Evolutionary conservation across 106 monocot species (phyloP).

Genomic region (Platanthera guangdongensis): DNA sequence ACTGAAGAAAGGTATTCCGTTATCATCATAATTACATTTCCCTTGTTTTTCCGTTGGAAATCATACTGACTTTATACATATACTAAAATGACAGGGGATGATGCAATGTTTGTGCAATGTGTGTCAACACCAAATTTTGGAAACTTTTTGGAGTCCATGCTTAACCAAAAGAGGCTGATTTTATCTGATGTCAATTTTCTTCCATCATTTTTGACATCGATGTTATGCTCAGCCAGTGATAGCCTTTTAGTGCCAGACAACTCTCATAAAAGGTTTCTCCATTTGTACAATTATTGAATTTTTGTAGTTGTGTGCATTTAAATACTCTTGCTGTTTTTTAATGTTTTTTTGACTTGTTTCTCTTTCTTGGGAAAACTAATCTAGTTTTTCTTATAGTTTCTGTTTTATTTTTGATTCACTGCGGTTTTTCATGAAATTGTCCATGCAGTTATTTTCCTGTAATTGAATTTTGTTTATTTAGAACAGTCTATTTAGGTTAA

Average conservation of each 20-base stretch:
- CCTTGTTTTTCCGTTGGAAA: not conserved
- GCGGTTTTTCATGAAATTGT: too few relatives aligned
- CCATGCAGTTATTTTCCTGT: too few relatives aligned
- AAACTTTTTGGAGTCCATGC: conserved; percentile 44
- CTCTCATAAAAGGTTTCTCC: conserved; percentile 50
- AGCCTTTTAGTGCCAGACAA: conserved; percentile 39
- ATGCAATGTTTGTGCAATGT: conserved; percentile 20
- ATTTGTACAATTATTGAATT: not conserved
- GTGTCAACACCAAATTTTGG: conserved; percentile 44
- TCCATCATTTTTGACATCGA: conserved; percentile 52
- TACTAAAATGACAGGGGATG: conserved; percentile 41
- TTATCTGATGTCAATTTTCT: conserved; percentile 67
- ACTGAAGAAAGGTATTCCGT: conserved; percentile 59
- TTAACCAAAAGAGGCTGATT: conserved; percentile 60
- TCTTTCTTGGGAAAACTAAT: too few relatives aligned
- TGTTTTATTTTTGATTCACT: too few relatives aligned
- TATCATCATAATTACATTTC: not conserved
- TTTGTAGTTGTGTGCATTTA: not conserved
- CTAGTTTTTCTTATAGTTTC: too few relatives aligned
- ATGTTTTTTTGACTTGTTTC: too few relatives aligned
- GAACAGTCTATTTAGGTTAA: too few relatives aligned
- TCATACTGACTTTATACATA: not conserved
- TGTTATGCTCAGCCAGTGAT: conserved; percentile 34
- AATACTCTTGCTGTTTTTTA: not conserved
- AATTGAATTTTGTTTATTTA: too few relatives aligned